Base-by-base conservation (phyloP, 805 yeast genomes). In the Zygoascus ofunaensis region DNA sequence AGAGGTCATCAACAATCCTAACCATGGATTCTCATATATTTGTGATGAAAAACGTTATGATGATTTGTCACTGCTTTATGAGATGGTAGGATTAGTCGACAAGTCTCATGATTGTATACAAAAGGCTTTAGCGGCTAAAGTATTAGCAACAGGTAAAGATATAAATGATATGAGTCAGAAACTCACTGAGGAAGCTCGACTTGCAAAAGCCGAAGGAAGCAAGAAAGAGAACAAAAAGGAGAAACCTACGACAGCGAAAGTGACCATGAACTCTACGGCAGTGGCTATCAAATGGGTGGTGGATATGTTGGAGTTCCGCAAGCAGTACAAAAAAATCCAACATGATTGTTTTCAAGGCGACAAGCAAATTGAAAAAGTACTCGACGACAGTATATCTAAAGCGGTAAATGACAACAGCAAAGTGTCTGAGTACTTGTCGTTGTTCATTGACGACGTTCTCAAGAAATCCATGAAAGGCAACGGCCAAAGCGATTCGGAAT, bases 221-320 rank as follows among this genome's bases (percentile, higher is more conserved):
- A 26, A 26, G 12, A 19, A 21, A 21, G 18, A 18, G 15, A 14
- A 12, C 7, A 21, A n/a, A 12, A 43, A 47, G 34, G 46, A 43
- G 8, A 49, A 43, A 34, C 39, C 56, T 4, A 21, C 30, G 15
- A n/a, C n/a, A n/a, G n/a, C n/a, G n/a, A n/a, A n/a, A n/a, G n/a
- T n/a, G n/a, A 21, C 30, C 12, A 34, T 40, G 23, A 46, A 24
- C 39, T 63, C 72, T 46, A 61, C 79, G 5, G 64, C 68, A 41
- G 74, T 72, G 52, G 92, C 94, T 0, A 69, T 76, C 2, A 68
- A 69, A 43, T 87, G 94, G 90, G 72, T 84, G 7, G 74, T 74
- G 37, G 67, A 72, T 23, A 70, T 84, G 2, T 58, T 84, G 8
- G 60, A 57, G 8, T 63, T 77, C 46, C 79, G 74, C 51, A 65